These are phyloP conservation scores for Trichoderma guizhouense DNA, from an alignment of 2,329 filamentous ascomycete genomes.

Conservation along the genomic window DNA sequence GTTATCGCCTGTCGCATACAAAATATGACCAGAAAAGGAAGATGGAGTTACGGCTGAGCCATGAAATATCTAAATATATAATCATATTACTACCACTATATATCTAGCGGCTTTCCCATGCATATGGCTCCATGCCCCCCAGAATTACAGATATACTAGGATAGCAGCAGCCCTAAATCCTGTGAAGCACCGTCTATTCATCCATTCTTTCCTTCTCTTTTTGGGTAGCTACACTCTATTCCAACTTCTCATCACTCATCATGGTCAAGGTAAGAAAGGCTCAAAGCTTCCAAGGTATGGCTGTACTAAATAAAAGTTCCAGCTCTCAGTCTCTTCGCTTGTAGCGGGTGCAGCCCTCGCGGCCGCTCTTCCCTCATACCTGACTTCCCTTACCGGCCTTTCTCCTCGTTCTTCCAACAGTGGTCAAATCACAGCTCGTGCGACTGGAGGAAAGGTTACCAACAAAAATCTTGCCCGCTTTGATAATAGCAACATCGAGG, in stretches of 20 bases:
- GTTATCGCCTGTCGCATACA: not conserved
- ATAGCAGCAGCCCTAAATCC: not conserved
- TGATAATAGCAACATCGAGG: slow-evolving; percentile 17
- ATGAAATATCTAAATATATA: slow-evolving; percentile 8
- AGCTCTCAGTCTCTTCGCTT: not conserved
- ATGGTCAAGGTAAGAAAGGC: slow-evolving; percentile 8
- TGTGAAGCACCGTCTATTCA: not conserved
- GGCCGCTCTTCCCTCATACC: not conserved
- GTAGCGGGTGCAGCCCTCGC: not conserved
- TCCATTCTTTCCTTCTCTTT: not conserved
- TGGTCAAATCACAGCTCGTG: not conserved
- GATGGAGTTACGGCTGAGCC: not conserved
- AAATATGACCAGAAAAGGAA: slow-evolving; percentile 4
- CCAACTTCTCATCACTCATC: not conserved
- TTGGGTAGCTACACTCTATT: not conserved
- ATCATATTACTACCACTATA: not conserved
- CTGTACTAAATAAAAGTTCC: not conserved
- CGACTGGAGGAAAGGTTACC: not conserved
- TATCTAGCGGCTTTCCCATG: slow-evolving; percentile 5
- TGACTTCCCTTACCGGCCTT: not conserved
- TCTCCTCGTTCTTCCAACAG: not conserved
- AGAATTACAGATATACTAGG: not conserved
- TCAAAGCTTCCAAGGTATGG: not conserved
- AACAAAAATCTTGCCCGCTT: not conserved
- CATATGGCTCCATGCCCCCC: not conserved